Evolutionary conservation across 768 basidiomycete species (phyloP), one percentile per base, ranked within the genome.

Genomic region (Coprinellus aureogranulatus): DNA sequence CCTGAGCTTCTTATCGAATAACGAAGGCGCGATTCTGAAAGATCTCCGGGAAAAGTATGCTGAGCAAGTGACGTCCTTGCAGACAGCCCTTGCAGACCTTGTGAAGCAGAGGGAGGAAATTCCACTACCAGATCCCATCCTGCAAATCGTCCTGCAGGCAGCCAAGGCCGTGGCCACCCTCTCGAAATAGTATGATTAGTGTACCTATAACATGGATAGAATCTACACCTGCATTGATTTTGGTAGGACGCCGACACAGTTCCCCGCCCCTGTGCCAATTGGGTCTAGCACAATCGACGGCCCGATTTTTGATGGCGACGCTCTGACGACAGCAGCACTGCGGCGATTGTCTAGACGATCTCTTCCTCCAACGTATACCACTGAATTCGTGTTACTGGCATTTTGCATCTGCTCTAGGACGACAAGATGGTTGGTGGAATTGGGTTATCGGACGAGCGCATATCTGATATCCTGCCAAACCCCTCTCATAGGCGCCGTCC

Each of bases 401-500:
- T 49, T 44, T 14, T 49, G 53, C 51, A 56, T 55, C 45, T 28
- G 23, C 42, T 25, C 25, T n/a, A 34, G 49, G 18, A 46, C 27
- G n/a, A 28, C 20, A 54, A 53, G 26, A 69, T 69, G 69, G 61
- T 64, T 48, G 47, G 61, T 8, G 4, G 9, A n/a, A 6, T 14
- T 34, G 14, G 34, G 6, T 34, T 34, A 44, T n/a, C 41, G 9
- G 9, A 5, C 41, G 41, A 6, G 6, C 41, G 28, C 23, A 37
- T 48, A 8, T n/a, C 22, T 26, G 18, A 41, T 2, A 10, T 53
- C 1, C n/a, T 30, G 11, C 41, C 50, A 18, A 40, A 30, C 23
- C 58, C 14, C 34, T 6, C 34, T 34, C 34, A 2, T 65, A 93
- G 91, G 92, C 90, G 48, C 84, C 86, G 66, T 92, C 92, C 47